Evolutionary conservation across 2,329 filamentous ascomycete species (phyloP).

Genomic region (Neofusicoccum umdonicola): DNA sequence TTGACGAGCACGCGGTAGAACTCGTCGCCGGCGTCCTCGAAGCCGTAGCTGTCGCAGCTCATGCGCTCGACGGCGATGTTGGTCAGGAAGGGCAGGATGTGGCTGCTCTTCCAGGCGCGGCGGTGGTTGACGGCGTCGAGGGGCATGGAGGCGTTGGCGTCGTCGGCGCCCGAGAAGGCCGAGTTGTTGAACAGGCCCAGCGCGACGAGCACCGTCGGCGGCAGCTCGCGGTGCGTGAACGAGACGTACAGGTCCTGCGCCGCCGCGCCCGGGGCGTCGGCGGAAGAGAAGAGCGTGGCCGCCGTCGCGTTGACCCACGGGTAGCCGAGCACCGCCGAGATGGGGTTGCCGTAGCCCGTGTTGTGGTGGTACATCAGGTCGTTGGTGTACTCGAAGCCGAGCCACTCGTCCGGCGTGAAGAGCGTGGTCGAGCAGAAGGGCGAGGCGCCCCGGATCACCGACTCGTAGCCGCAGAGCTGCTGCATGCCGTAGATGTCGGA

Average conservation of each 20-base stretch:
- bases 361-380: constrained; percentile 66
- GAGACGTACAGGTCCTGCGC: constrained; percentile 62
- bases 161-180: constrained; percentile 50
- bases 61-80: constrained; percentile 67
- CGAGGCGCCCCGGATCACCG: constrained; percentile 60
- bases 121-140: constrained; percentile 60
- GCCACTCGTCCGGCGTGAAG: constrained; percentile 62
- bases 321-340: constrained; percentile 59
- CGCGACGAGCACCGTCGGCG: constrained; percentile 64
- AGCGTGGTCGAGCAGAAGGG: constrained; percentile 60
- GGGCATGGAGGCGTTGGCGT: constrained; percentile 65
- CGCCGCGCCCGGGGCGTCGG: constrained; percentile 21
- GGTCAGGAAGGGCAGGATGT: constrained; percentile 63
- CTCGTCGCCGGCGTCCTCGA: constrained; percentile 40
- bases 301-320: constrained; percentile 67
- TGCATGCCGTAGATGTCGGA: constrained; percentile 65
- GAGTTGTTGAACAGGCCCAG: constrained; percentile 71
- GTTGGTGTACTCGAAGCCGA: constrained; percentile 64
- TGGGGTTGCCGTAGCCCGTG: constrained; percentile 60
- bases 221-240: constrained; percentile 68
- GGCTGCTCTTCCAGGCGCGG: constrained; percentile 62
- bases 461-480: constrained; percentile 65
- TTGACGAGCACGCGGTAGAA: constrained; percentile 55
- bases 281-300: constrained; percentile 41
- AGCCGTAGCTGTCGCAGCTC: constrained; percentile 60